Evolutionary conservation across 169 alveolate species (phyloP).

Genomic region (Eimeria maxima): DNA sequence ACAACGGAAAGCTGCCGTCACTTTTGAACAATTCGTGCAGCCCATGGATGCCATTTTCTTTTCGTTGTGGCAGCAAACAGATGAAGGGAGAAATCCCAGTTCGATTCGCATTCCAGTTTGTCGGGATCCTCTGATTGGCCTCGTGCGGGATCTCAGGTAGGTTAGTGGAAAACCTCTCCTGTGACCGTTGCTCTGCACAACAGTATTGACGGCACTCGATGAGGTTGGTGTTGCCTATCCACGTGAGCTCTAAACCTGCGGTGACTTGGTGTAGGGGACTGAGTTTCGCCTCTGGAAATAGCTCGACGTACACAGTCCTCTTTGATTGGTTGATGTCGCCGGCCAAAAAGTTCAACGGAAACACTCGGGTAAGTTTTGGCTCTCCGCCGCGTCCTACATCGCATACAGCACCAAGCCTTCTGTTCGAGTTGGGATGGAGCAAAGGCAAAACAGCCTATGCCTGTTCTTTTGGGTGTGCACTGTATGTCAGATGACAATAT

Average conservation of each 20-base stretch:
- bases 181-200: neutral
- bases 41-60: conserved; percentile 89
- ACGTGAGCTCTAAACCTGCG: neutral
- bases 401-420: neutral
- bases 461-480: neutral
- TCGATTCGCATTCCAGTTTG: conserved; percentile 87
- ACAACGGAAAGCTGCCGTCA: conserved; percentile 69
- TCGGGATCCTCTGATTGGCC: conserved; percentile 92
- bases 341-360: conserved; percentile 69
- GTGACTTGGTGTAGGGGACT: conserved; percentile 48
- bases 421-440: neutral
- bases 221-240: neutral
- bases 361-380: conserved; percentile 52
- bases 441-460: neutral
- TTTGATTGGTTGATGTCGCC: conserved; percentile 73
- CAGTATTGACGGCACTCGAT: neutral
- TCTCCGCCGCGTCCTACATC: neutral
- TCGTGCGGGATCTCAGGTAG: conserved; percentile 95
- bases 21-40: conserved; percentile 91
- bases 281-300: conserved; percentile 65
- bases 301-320: conserved; percentile 71
- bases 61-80: conserved; percentile 87
- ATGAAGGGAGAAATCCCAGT: conserved; percentile 85
- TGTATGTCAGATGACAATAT: conserved; percentile 83
- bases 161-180: conserved; percentile 62